Conservation (phyloP, 1,139 yeast genomes). For the Zhuliangozyma blackwelliae region DNA sequence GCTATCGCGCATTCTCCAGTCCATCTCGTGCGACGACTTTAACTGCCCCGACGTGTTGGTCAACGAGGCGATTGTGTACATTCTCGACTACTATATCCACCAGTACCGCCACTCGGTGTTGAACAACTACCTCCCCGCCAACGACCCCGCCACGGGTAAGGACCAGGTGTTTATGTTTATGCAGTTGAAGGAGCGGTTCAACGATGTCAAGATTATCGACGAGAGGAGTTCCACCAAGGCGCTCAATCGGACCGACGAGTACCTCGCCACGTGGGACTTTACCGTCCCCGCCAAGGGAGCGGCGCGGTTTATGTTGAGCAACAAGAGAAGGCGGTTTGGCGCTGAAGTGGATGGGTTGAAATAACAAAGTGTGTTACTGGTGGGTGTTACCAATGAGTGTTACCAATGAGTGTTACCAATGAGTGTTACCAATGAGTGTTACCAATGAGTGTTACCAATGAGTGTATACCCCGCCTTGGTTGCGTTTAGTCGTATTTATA, state of each 20-base stretch:
- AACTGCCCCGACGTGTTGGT: conserved; percentile 50
- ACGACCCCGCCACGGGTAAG: conserved; percentile 35
- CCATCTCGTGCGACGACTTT: conserved; percentile 38
- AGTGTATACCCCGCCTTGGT: too few species aligned
- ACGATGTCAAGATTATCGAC: conserved; percentile 35
- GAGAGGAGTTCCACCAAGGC: conserved; percentile 38
- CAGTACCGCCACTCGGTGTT: conserved; percentile 34
- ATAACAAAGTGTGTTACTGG: background rate
- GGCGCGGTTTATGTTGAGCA: conserved; percentile 53
- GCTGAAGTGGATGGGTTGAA: conserved; percentile 13
- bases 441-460: too few species aligned
- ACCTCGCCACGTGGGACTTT: conserved; percentile 47
- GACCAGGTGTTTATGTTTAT: conserved; percentile 46
- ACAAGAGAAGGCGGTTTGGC: conserved; percentile 43
- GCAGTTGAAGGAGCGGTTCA: conserved; percentile 43
- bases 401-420: too few species aligned
- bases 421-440: too few species aligned
- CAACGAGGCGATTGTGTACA: conserved; percentile 56
- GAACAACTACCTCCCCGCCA: conserved; percentile 26
- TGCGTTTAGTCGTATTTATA: conserved; percentile 34
- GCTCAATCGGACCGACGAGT: conserved; percentile 41
- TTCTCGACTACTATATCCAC: conserved; percentile 60
- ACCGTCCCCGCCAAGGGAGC: conserved; percentile 43
- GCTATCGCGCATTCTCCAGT: conserved; percentile 24
- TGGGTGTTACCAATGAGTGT: too few species aligned